A percentile compares a stretch with the other conserved stretches of the same genome.
These are phyloP conservation scores for Sugiyamaella boreocaroliniensis DNA, from an alignment of 805 yeast genomes.

Conservation along the genomic window DNA sequence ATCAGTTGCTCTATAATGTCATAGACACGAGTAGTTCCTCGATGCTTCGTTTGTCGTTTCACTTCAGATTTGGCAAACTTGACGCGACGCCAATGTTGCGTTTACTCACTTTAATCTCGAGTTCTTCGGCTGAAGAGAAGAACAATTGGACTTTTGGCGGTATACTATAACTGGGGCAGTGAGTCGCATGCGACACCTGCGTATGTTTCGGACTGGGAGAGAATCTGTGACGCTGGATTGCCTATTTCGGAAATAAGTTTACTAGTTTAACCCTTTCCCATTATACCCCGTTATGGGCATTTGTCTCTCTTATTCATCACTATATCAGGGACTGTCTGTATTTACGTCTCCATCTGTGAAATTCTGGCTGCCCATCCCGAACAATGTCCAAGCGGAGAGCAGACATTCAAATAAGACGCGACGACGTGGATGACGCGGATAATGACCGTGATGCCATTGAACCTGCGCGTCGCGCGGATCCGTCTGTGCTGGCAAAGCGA, in stretches of 20 bases:
- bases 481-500: conserved; percentile 57
- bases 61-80: neutral
- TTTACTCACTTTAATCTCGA: neutral
- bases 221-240: neutral
- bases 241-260: neutral
- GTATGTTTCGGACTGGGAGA: neutral
- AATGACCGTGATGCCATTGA: conserved; percentile 38
- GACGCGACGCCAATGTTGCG: neutral
- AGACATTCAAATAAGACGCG: conserved; percentile 55
- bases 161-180: neutral
- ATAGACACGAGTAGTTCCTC: neutral
- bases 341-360: neutral
- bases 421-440: conserved; percentile 33
- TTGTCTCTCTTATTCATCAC: neutral
- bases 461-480: conserved; percentile 44
- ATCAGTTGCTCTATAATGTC: no score
- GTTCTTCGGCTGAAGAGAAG: neutral
- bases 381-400: conserved; percentile 53
- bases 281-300: neutral
- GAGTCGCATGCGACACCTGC: neutral
- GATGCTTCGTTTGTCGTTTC: neutral
- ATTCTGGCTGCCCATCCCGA: neutral
- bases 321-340: neutral
- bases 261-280: neutral
- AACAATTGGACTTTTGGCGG: neutral